These are phyloP conservation scores for Calonectria pseudoreteaudii DNA, from an alignment of 2,329 filamentous ascomycete genomes.

Conservation along the genomic window DNA sequence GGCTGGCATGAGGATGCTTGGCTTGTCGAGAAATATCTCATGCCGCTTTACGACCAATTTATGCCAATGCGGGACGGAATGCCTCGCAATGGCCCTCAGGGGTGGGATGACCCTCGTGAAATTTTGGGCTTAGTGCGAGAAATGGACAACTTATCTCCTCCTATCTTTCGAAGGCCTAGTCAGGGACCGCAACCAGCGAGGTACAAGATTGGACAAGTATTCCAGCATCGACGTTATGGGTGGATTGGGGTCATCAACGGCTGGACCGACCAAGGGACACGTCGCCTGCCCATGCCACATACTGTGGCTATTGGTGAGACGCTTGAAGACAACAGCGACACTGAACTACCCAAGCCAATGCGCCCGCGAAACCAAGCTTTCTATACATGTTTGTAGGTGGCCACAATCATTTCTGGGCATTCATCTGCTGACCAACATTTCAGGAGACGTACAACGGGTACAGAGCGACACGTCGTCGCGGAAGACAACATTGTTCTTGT, in stretches of 20 bases:
- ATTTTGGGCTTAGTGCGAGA: constrained; percentile 53
- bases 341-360: constrained; percentile 41
- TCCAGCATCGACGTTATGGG: constrained; percentile 82
- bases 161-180: constrained; percentile 46
- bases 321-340: constrained; percentile 42
- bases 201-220: constrained; percentile 84
- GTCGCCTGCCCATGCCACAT: constrained; percentile 42
- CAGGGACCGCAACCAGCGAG: constrained; percentile 39
- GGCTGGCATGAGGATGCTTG: constrained; percentile 73
- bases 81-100: constrained; percentile 40
- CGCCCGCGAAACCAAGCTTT: constrained; percentile 69
- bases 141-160: constrained; percentile 56
- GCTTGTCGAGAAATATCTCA: constrained; percentile 74
- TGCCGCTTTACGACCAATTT: constrained; percentile 69
- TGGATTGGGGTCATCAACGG: constrained; percentile 88
- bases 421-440: constrained; percentile 14
- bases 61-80: constrained; percentile 44
- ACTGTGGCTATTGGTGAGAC: constrained; percentile 42
- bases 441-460: constrained; percentile 47
- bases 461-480: constrained; percentile 54
- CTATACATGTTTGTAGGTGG: constrained; percentile 80
- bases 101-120: constrained; percentile 46
- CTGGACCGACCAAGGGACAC: constrained; percentile 73
- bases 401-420: neutral
- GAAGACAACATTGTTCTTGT: constrained; percentile 84